Evolutionary conservation across 257 asterid genomes (phyloP).

Genomic region (Solanum ossicruentum): DNA sequence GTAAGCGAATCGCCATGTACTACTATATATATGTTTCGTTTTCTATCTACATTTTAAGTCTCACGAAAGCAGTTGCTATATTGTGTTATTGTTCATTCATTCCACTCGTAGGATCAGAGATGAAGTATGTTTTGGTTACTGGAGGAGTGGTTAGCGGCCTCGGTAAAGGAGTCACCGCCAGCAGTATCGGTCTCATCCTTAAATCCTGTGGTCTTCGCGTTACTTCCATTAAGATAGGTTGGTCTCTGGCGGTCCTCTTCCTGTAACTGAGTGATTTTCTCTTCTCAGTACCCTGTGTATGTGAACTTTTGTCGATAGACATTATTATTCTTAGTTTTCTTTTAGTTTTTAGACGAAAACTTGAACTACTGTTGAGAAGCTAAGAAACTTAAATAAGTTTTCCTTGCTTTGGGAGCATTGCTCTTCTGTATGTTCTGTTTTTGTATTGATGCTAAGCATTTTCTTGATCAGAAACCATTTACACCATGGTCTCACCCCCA

Average conservation of each 20-base stretch:
- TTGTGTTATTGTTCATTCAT: neutral
- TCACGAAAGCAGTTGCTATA: neutral
- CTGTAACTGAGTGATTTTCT: neutral
- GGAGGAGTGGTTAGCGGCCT: conserved; percentile 97
- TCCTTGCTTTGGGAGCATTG: neutral
- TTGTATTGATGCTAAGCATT: neutral
- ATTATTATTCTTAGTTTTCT: neutral
- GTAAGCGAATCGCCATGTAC: neutral
- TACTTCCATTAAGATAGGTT: conserved; percentile 86
- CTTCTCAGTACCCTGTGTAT: neutral
- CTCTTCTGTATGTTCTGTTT: neutral
- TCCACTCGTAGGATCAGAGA: conserved; percentile 3
- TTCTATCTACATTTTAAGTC: too few relatives aligned
- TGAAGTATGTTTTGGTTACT: conserved; percentile 93
- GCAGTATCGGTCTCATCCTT: conserved; percentile 90
- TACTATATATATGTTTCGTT: too few relatives aligned
- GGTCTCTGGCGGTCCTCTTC: neutral
- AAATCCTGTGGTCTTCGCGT: conserved; percentile 84
- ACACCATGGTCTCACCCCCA: neutral
- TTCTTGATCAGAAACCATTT: neutral
- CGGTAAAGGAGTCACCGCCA: conserved; percentile 95
- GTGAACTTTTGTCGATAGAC: neutral
- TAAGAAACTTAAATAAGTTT: neutral
- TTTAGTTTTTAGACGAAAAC: neutral
- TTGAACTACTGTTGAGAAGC: neutral